phyloP scores from a whole-genome alignment of 768 basidiomycete genomes.

The Coprinellus micaceus region DNA sequence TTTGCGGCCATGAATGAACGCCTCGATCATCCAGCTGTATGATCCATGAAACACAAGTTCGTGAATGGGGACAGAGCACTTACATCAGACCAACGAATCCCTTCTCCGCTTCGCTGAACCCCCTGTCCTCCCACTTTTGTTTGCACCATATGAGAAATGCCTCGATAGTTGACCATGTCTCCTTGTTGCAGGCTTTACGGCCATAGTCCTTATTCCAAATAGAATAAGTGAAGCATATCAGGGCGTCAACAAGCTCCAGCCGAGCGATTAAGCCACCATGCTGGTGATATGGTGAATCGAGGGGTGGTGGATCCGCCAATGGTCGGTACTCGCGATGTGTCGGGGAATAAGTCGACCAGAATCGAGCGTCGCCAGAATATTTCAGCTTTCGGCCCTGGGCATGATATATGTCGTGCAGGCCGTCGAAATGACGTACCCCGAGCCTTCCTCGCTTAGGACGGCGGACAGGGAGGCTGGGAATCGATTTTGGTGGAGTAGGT shows the following conservation, averaged over 20 bases:
- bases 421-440: slow-evolving; percentile 46
- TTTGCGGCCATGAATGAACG: slow-evolving; percentile 55
- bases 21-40: slow-evolving; percentile 74
- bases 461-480: slow-evolving; percentile 53
- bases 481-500: slow-evolving; percentile 19
- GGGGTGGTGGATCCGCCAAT: slow-evolving; percentile 58
- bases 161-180: slow-evolving; percentile 67
- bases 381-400: slow-evolving; percentile 70
- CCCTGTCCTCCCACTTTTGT: slow-evolving; percentile 59
- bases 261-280: slow-evolving; percentile 72
- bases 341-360: slow-evolving; percentile 68
- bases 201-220: slow-evolving; percentile 75
- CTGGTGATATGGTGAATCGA: slow-evolving; percentile 70
- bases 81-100: slow-evolving; percentile 82
- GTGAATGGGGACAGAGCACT: slow-evolving; percentile 31
- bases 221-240: slow-evolving; percentile 80
- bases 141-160: slow-evolving; percentile 72
- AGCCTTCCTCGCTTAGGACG: slow-evolving; percentile 62
- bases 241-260: slow-evolving; percentile 76
- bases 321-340: slow-evolving; percentile 63
- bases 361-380: slow-evolving; percentile 78
- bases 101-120: slow-evolving; percentile 47
- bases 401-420: slow-evolving; percentile 68
- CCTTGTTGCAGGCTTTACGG: slow-evolving; percentile 49
- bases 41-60: slow-evolving; percentile 29